Conservation (phyloP, 257 asterid species). For the Sherardia arvensis region DNA sequence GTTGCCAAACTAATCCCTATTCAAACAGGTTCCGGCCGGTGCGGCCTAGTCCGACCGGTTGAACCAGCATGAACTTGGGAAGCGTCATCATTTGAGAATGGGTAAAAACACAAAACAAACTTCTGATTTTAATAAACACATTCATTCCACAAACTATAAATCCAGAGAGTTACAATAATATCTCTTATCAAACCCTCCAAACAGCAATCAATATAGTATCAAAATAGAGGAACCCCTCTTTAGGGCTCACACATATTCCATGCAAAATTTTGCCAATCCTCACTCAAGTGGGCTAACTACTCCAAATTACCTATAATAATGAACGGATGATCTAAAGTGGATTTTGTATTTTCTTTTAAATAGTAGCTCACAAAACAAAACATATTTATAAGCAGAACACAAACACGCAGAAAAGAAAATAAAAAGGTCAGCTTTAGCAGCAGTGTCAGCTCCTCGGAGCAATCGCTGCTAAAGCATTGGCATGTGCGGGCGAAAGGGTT, state of each 20-base stretch:
- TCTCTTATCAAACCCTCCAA: background rate
- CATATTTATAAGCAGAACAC: background rate
- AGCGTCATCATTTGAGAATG: too few species aligned
- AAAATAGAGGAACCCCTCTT: background rate
- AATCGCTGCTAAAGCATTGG: slow-evolving; percentile 81
- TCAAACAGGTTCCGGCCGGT: too few species aligned
- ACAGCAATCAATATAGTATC: background rate
- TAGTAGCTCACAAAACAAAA: background rate
- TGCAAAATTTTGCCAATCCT: slow-evolving; percentile 1
- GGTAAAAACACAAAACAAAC: too few species aligned
- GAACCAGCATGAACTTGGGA: too few species aligned
- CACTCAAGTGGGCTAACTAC: slow-evolving; percentile 3
- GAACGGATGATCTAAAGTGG: background rate
- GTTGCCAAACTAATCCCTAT: background rate
- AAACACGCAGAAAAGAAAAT: background rate
- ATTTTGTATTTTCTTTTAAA: background rate
- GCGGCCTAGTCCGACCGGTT: too few species aligned
- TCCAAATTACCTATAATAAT: background rate
- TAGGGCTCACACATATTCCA: background rate
- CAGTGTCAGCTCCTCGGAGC: slow-evolving; percentile 63
- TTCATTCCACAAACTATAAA: background rate
- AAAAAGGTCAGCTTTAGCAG: background rate
- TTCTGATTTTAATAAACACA: background rate
- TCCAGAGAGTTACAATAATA: background rate
- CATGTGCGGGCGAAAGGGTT: slow-evolving; percentile 73